phyloP scores from a whole-genome alignment of 257 asterid species.

The Henckelia pumila region DNA sequence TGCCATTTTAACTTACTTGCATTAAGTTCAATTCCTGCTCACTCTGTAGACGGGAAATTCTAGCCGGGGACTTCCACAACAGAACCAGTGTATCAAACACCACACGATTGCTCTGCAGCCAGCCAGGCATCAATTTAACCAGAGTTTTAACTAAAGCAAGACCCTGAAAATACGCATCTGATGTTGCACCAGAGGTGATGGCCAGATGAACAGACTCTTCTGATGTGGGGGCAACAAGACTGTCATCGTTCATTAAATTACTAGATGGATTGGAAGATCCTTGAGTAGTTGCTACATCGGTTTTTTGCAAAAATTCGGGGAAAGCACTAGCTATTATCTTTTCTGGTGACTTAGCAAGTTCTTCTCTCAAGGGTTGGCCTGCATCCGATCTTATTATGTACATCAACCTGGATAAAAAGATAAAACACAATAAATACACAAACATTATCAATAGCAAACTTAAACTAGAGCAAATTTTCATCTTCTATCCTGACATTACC shows the following conservation, averaged over 20 bases:
- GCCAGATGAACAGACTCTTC: constrained; percentile 60
- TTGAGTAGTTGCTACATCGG: constrained; percentile 52
- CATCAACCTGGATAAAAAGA: constrained; percentile 70
- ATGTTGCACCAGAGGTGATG: constrained; percentile 46
- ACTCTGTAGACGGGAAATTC: constrained; percentile 75
- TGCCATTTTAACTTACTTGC: constrained; percentile 72
- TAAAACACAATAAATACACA: constrained; percentile 27
- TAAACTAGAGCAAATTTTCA: constrained; percentile 12
- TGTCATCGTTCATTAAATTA: constrained; percentile 52
- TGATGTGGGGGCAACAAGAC: constrained; percentile 52
- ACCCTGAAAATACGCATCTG: constrained; percentile 96
- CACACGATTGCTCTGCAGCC: constrained; percentile 87
- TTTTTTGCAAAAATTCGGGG: constrained; percentile 59
- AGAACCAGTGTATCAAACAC: constrained; percentile 80
- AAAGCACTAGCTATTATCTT: constrained; percentile 93
- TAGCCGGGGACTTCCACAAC: constrained; percentile 92
- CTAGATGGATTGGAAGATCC: constrained; percentile 61
- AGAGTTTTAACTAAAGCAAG: constrained; percentile 88
- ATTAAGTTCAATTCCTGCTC: constrained; percentile 93
- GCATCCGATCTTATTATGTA: constrained; percentile 93
- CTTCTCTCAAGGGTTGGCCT: constrained; percentile 98
- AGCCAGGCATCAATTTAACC: constrained; percentile 94
- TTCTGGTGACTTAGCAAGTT: constrained; percentile 95
- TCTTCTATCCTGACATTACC: constrained; percentile 44
- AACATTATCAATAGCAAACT: constrained; percentile 21